Evolutionary conservation across 2,329 filamentous ascomycete species (phyloP), one percentile per base, ranked within the genome.

Genomic region (Raffaelea deltoideospora): DNA sequence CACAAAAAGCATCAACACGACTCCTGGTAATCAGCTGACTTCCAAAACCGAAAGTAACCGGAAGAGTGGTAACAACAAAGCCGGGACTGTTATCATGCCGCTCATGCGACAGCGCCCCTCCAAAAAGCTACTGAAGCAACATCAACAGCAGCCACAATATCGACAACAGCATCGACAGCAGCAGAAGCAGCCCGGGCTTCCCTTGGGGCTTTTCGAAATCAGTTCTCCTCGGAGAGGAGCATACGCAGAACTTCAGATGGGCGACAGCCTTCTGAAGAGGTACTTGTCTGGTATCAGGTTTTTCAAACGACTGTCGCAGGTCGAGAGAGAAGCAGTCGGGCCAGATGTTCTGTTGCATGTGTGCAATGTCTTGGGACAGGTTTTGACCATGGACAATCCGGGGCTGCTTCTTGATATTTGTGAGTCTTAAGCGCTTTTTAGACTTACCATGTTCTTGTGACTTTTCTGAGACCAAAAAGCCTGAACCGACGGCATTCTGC

Each of bases 271-370:
- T 10, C 50, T 60, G 10, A 55, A 53, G 21, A 58, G 65, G 34
- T 75, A 69, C 44, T 49, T 58, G 19, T 67, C 64, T 41, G 57
- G 61, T 1, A 55, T 63, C 31, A 61, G 62, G 28, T 69, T 71
- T 42, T 48, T 74, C 5, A 44, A 47, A 8, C 54, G 53, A 20
- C 53, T 68, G 19, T 53, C 58, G 5, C 50, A 55, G 22, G 46
- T 56, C 15, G 44, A 53, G n/a, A 43, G 33, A 9, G 31, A 37
- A 2, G 40, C 41, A 2, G 37, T 61, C 9, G 52, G 51, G 3
- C 45, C 51, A 1, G 58, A 63, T 27, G 43, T 58, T 1, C 47
- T 48, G 2, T 42, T 63, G 4, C 58, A 57, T 34, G 26, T 56
- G 15, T 61, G 58, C 40, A 47, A 55, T 21, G 47, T 53, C 7